Evolutionary conservation across 305 asterid genomes (phyloP).

Genomic region (Fraxinus floribunda): DNA sequence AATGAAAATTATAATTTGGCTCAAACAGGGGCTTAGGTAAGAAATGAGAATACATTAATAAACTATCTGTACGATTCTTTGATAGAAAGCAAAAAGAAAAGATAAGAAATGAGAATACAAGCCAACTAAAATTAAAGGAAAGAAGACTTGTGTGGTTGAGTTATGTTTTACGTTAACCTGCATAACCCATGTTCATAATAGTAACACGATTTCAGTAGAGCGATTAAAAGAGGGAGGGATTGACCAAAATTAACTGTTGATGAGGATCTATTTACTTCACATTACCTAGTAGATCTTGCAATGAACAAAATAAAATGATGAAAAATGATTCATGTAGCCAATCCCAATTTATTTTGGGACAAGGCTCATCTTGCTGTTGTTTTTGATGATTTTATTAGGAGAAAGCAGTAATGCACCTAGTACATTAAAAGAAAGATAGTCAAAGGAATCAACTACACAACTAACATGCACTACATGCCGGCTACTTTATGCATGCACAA

Average conservation of each 20-base stretch:
- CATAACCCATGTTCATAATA: not conserved
- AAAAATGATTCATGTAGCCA: not conserved
- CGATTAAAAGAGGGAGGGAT: not conserved
- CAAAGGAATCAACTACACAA: not conserved
- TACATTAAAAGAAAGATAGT: constrained; percentile 7
- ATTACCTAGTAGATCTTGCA: not conserved
- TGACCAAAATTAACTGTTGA: not conserved
- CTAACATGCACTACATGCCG: not conserved
- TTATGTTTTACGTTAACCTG: not conserved
- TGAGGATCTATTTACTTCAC: not conserved
- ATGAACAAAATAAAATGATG: not conserved
- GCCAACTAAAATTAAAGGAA: not conserved
- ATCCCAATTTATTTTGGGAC: not conserved
- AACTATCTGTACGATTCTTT: not conserved
- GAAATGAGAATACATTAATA: not conserved
- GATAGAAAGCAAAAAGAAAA: not conserved
- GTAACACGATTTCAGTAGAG: not conserved
- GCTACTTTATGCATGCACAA: not conserved
- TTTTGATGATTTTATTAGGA: not conserved
- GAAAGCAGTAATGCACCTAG: not conserved
- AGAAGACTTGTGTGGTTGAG: not conserved
- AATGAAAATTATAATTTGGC: no score
- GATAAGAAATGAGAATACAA: not conserved
- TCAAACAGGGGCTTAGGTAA: not conserved
- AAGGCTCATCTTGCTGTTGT: not conserved